Base-by-base conservation (phyloP, 257 asterid species). In the Petunia axillaris region DNA sequence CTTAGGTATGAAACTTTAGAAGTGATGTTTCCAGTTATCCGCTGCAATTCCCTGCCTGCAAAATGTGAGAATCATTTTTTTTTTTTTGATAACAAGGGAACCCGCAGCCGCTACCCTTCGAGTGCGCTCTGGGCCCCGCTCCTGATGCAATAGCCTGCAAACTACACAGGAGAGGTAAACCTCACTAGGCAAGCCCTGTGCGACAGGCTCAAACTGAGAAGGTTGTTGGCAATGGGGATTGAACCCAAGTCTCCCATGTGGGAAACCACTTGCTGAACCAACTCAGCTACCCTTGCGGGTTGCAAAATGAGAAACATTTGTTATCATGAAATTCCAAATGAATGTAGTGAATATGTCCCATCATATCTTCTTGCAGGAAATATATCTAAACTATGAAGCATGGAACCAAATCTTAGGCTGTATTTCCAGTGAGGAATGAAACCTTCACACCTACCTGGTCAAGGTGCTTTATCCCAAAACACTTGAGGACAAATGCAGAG, bases 21-120 rank as follows among this genome's bases (percentile, higher is more conserved):
- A 46, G 97, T 85, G 76, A 64, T 81, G 84, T 92, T 92, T 77
- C 97, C 97, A 87, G 95, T 86, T 80, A 95, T 79, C 80, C 77
- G 91, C 91, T 95, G 99, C 92, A 95, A 91, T 63, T 95, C 98
- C 97, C 98, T 93, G 97, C 88, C 97, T 93, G 95, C 73, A 87
- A 84, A 87, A 88, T 83, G 96, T 92, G 90, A 92, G 90, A 91
- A 92, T 92, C 97, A 95, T 25, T 25, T 25, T 25, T 25, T 25
- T 25, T 25, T 25, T 25, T 25, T 25, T 25, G 25, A 25, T 25
- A 25, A 25, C 25, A 25, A 25, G 25, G 25, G 25, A 25, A 25
- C 25, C 25, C 25, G 25, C 25, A 25, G 25, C 25, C 25, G 25
- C 25, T 25, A 25, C 25, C 25, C 25, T 25, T 25, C 25, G 25